Evolutionary conservation across 345 rosid species (phyloP).

Genomic region (Raphanus sativus): DNA sequence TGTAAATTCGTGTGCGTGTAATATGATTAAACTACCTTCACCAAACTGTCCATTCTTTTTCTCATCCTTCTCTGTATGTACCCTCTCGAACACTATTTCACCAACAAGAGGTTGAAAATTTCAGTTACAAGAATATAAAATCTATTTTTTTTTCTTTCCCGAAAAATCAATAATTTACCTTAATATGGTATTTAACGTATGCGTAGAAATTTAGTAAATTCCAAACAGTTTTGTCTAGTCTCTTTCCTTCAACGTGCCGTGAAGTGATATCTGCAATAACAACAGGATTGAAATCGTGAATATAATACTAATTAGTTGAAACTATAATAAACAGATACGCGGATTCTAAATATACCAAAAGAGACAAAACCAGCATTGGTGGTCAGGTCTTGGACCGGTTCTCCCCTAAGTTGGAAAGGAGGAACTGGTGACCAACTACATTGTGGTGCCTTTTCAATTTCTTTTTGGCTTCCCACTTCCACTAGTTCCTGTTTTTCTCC

Average conservation of each 20-base stretch:
- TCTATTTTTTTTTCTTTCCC: not conserved
- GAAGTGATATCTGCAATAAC: constrained; percentile 59
- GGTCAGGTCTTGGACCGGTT: constrained; percentile 69
- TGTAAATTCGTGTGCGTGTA: not conserved
- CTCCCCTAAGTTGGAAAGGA: constrained; percentile 83
- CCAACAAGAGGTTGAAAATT: not conserved
- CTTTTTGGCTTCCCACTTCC: constrained; percentile 66
- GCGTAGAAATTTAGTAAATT: constrained; percentile 76
- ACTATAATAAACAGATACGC: not conserved
- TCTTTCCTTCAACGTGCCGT: constrained; percentile 62
- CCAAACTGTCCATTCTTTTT: constrained; percentile 65
- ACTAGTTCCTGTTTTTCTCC: constrained; percentile 57
- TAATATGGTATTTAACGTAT: constrained; percentile 71
- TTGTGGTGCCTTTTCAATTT: constrained; percentile 75
- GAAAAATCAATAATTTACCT: constrained; percentile 46
- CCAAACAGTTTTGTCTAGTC: constrained; percentile 80
- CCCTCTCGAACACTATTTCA: constrained; percentile 73
- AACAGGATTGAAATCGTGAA: not conserved
- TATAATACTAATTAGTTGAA: not conserved
- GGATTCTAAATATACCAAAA: constrained; percentile 50
- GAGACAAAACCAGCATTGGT: constrained; percentile 85
- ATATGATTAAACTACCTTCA: constrained; percentile 54
- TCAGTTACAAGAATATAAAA: not conserved
- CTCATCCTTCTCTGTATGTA: constrained; percentile 83
- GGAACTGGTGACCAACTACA: constrained; percentile 91